Evolutionary conservation across 2,329 filamentous ascomycete species (phyloP).

Genomic region (Diaporthe sp.): DNA sequence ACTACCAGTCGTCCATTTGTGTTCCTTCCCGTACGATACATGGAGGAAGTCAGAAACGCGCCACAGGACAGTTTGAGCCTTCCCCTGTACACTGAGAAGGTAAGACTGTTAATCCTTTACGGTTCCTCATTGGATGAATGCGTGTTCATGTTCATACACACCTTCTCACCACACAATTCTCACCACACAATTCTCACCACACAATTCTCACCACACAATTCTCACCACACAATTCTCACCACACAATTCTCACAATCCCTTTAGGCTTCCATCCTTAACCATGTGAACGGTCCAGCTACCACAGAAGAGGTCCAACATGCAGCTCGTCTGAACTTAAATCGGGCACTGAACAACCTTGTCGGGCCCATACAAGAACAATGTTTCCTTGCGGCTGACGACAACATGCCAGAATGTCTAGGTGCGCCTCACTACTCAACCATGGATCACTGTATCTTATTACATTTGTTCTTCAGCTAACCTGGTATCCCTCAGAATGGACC

Average conservation of each 20-base stretch:
- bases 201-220: no score
- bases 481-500: neutral
- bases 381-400: neutral
- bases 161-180: no score
- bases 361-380: slow-evolving; percentile 15
- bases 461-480: neutral
- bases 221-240: no score
- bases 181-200: no score
- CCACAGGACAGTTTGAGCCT: slow-evolving; percentile 20
- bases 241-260: neutral
- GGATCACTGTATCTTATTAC: neutral
- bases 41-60: slow-evolving; percentile 24
- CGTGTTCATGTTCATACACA: no score
- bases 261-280: neutral
- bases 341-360: slow-evolving; percentile 5
- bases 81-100: slow-evolving; percentile 8
- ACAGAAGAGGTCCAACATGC: slow-evolving; percentile 22
- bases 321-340: slow-evolving; percentile 14
- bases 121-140: no score
- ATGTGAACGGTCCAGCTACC: slow-evolving; percentile 7
- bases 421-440: neutral
- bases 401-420: slow-evolving; percentile 15
- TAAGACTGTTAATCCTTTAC: neutral
- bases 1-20: neutral
- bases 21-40: neutral